Conservation (phyloP, 2,329 filamentous ascomycete genomes). For the Trichophyton benhamiae region DNA sequence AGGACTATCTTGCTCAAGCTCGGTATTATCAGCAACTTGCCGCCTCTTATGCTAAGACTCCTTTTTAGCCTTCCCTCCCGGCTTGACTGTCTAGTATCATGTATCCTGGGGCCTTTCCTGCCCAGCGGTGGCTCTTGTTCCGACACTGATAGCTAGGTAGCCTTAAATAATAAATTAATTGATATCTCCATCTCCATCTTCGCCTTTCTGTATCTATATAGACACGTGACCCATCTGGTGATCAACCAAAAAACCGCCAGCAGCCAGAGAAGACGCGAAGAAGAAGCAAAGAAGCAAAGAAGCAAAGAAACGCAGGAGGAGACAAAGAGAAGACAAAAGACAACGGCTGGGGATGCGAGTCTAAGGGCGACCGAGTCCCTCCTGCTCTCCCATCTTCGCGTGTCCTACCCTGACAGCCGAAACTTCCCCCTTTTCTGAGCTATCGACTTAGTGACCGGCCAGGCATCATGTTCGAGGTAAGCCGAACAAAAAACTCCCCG, state of each 20-base stretch:
- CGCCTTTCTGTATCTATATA: background rate
- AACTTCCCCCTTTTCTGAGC: background rate
- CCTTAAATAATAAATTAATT: too few relatives aligned
- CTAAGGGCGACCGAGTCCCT: background rate
- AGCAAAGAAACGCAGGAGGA: background rate
- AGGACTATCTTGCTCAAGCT: too few relatives aligned
- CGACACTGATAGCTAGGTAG: too few relatives aligned
- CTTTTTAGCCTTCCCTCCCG: too few relatives aligned
- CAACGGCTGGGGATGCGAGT: background rate
- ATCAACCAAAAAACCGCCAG: background rate
- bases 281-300: background rate
- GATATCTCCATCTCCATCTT: background rate
- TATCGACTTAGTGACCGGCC: background rate
- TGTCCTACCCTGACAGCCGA: background rate
- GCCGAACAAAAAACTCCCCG: background rate
- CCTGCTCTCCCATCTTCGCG: background rate
- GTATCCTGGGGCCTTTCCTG: too few relatives aligned
- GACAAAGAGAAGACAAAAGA: background rate
- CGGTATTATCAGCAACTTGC: too few relatives aligned
- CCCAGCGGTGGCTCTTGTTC: too few relatives aligned
- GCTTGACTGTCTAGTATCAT: too few relatives aligned
- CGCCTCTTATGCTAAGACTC: too few relatives aligned
- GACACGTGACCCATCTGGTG: background rate
- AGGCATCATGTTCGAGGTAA: background rate
- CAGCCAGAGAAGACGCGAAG: background rate